These are phyloP conservation scores for Phylloporus scabripes DNA, from an alignment of 768 basidiomycete species.

Conservation along the genomic window DNA sequence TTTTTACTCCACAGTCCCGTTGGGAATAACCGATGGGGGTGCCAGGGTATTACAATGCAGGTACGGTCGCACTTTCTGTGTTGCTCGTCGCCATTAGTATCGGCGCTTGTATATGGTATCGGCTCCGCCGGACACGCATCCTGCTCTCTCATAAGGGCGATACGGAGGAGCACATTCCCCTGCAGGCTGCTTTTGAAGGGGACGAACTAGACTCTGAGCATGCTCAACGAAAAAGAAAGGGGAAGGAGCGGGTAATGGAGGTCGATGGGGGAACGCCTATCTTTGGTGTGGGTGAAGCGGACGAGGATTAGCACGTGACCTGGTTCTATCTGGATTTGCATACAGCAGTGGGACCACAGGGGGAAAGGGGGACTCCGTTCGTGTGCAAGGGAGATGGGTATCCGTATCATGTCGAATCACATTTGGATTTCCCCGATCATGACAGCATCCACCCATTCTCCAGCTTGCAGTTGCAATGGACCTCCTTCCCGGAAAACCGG, in stretches of 20 bases:
- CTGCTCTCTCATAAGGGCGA: slow-evolving; percentile 30
- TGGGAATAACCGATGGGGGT: not conserved
- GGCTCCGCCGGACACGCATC: slow-evolving; percentile 31
- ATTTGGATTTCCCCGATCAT: slow-evolving; percentile 62
- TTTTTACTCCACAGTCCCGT: not conserved
- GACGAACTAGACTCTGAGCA: slow-evolving; percentile 40
- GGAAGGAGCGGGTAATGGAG: slow-evolving; percentile 42
- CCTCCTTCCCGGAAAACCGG: slow-evolving; percentile 40
- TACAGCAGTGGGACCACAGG: too few relatives aligned
- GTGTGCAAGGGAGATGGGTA: not conserved
- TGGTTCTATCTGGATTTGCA: too few relatives aligned
- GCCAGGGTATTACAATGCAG: slow-evolving; percentile 91
- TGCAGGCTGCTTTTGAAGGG: slow-evolving; percentile 37
- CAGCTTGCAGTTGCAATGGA: slow-evolving; percentile 40
- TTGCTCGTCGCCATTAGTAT: slow-evolving; percentile 63
- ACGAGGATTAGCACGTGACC: slow-evolving; percentile 34
- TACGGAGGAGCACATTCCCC: slow-evolving; percentile 45
- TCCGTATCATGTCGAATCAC: slow-evolving; percentile 6
- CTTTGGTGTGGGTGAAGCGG: slow-evolving; percentile 53
- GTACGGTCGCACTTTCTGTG: slow-evolving; percentile 80
- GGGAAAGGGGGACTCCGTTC: not conserved
- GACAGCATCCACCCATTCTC: slow-evolving; percentile 54
- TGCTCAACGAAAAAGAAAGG: slow-evolving; percentile 35
- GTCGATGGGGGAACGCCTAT: slow-evolving; percentile 36
- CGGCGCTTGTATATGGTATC: slow-evolving; percentile 77